Conservation (phyloP, 495 filamentous ascomycete species). For the Hypoxylon perforatum region DNA sequence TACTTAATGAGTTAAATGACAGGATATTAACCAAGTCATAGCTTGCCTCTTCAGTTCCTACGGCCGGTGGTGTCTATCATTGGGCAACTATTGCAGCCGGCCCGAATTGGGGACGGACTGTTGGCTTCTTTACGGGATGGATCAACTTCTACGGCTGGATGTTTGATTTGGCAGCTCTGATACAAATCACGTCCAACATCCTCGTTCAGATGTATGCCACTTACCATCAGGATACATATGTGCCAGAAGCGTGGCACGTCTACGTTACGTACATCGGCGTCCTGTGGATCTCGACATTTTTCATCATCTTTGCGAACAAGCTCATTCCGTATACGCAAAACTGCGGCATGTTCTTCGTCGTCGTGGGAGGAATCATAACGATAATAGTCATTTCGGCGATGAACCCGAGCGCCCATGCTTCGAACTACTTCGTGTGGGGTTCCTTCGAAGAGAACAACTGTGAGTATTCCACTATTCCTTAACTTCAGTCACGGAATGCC, state of each 20-base stretch:
- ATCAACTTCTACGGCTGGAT: conserved; percentile 80
- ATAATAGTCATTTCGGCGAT: conserved; percentile 80
- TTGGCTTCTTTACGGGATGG: conserved; percentile 83
- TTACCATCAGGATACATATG: conserved; percentile 71
- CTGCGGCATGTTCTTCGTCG: conserved; percentile 74
- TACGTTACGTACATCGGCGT: conserved; percentile 76
- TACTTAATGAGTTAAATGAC: background rate
- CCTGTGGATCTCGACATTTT: conserved; percentile 71
- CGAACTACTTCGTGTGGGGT: conserved; percentile 69
- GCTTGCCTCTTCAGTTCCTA: conserved; percentile 82
- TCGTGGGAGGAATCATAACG: conserved; percentile 75
- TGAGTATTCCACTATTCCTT: conserved; percentile 9
- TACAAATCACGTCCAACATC: conserved; percentile 74
- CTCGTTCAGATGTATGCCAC: conserved; percentile 76
- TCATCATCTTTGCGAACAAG: conserved; percentile 77
- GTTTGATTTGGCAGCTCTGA: conserved; percentile 72
- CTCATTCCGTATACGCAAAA: conserved; percentile 73
- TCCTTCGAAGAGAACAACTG: conserved; percentile 67
- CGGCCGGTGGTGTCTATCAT: conserved; percentile 85
- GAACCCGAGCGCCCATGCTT: conserved; percentile 69
- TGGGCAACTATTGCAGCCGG: conserved; percentile 84
- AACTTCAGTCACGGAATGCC: background rate
- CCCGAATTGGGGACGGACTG: conserved; percentile 70
- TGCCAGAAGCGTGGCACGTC: conserved; percentile 75
- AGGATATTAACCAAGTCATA: conserved; percentile 48